Conservation (phyloP, 495 filamentous ascomycete genomes). For the Lophium mytilinum region DNA sequence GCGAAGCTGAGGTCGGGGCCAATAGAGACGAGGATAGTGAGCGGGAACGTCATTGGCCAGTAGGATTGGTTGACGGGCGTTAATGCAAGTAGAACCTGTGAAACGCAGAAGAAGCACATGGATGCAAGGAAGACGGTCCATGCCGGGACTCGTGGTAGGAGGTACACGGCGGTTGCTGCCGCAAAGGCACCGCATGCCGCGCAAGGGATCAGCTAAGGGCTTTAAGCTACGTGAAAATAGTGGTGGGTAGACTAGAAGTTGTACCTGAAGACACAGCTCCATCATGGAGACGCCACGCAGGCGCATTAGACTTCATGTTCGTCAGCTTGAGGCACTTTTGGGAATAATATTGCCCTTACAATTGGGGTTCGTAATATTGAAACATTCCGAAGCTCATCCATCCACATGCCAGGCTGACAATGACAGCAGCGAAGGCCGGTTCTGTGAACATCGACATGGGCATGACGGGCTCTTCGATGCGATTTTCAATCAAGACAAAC, state of each 20-base stretch:
- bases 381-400: conserved; percentile 1
- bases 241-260: neutral
- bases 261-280: neutral
- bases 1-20: neutral
- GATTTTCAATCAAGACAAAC: neutral
- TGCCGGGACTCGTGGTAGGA: neutral
- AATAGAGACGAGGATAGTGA: neutral
- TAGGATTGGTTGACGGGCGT: neutral
- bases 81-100: neutral
- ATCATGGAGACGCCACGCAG: too few relatives aligned
- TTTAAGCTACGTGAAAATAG: neutral
- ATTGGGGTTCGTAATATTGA: neutral
- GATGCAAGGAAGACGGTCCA: neutral
- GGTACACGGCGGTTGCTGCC: neutral
- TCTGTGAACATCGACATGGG: neutral
- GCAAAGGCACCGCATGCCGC: neutral
- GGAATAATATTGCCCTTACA: neutral
- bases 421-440: neutral
- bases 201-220: neutral
- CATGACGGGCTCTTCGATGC: neutral
- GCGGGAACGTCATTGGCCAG: neutral
- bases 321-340: too few relatives aligned
- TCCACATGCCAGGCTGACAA: neutral
- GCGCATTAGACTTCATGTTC: too few relatives aligned
- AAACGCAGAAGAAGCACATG: neutral